Evolutionary conservation across 495 filamentous ascomycete species (phyloP), one percentile per base, ranked within the genome.

Genomic region (Penicillium roqueforti): DNA sequence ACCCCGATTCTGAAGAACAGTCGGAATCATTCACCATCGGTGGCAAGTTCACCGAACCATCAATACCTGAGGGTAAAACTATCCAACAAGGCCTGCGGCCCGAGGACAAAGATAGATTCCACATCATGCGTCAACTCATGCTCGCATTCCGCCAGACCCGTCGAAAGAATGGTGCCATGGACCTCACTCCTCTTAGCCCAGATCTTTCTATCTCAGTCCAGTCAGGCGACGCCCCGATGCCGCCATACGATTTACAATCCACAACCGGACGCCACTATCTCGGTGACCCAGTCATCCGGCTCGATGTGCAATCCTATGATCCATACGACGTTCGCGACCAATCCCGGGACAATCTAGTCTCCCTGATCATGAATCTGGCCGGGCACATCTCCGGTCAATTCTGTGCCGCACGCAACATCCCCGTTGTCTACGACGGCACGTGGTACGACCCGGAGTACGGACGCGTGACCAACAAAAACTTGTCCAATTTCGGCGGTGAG

Each of bases 361-460:
- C 78, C 1, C 75, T 83, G 48, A 63, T 87, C 20, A 98, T 97
- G 93, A 74, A 88, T 42, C 71, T 92, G 18, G 91, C 85, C 45
- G 87, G 87, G 57, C 79, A 87, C 60, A 71, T 87, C 18, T 84
- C 83, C 3, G 91, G 84, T 6, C 69, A 67, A 34, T 98, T 89
- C 87, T 89, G 86, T 62, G 62, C 78, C 14, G 77, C 83, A 36
- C 85, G 92, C 32, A 76, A 80, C 50, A 89, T 98, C 32, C 92
- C 95, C 3, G 78, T 83, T 47, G 79, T 91, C 14, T 97, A 87
- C 69, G 81, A 90, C 45, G 80, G 85, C 37, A 82, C 87, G 6
- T 76, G 84, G 56, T 78, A 77, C 41, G 78, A 84, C 49, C 82
- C 86, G 5, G 71, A 79, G 32, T 76, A 80, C 38, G 66, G 73